Evolutionary conservation across 2,329 filamentous ascomycete species (phyloP), one percentile per base, ranked within the genome.

Genomic region (Sarocladium oryzae): DNA sequence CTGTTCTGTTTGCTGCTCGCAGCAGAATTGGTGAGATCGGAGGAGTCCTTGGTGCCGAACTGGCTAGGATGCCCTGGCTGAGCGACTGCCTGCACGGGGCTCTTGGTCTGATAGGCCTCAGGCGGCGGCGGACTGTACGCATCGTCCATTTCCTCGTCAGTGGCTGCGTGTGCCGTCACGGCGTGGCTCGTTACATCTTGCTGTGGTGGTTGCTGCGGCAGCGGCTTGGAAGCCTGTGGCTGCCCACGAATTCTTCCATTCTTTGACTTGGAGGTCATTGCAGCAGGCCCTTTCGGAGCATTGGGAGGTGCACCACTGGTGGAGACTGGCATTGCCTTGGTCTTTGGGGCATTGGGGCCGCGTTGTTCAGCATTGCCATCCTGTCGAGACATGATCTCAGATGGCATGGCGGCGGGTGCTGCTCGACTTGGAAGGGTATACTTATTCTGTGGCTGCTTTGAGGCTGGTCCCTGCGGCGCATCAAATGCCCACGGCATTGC

Each of bases 401-500:
- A n/a, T n/a, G n/a, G n/a, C n/a, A n/a, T n/a, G n/a, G n/a, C n/a
- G n/a, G 40, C 40, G n/a, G 40, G 21, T 26, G 20, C 15, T 7
- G 40, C n/a, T 26, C 40, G 20, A 24, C 15, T 28, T 11, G 40
- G 40, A 5, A 43, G 40, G 6, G 4, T 43, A n/a, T 28, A 15
- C 15, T 45, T 9, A 36, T 16, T 26, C 18, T 32, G 20, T 32
- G 48, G 50, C 18, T 50, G 52, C 16, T 36, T 9, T 20, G 52
- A 46, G 13, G 45, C 37, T 28, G 40, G 40, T 4, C 21, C 40
- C n/a, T 55, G 46, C 10, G 52, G 45, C 4, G 55, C 59, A 24
- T 62, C 55, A 35, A 71, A 63, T 8, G 62, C 57, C 53, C 60
- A 61, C 1, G 70, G 67, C 3, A 77, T 60, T 8, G 73, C 69